Base-by-base conservation (phyloP, 2,329 filamentous ascomycete species). In the Colletotrichum higginsianum region DNA sequence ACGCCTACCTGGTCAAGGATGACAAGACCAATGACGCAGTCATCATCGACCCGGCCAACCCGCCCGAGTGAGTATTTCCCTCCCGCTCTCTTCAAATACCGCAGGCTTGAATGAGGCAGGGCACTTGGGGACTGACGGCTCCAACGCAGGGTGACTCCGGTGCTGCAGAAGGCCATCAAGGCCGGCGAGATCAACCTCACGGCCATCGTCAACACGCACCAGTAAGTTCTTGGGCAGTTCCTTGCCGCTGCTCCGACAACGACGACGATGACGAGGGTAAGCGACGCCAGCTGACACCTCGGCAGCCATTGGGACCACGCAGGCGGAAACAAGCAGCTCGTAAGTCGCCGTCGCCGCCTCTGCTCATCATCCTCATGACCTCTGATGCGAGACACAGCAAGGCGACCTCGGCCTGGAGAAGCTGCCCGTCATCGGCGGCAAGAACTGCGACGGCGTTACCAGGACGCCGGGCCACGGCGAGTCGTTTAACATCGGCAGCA, bases 121-220 rank as follows among this genome's bases (percentile, higher is more conserved):
- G 35, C 35, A 6, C 11, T 18, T 26, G 12, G 44, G 3, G 4
- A 44, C 42, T 7, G 35, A 52, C 26, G 5, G 61, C 63, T 55
- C 4, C 63, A 72, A 6, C 2, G 2, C 58, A 92, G 90, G 76
- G 89, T 92, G 57, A 82, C 85, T 0, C 90, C 90, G 0, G 82
- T 91, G 18, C 83, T 99, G 63, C 92, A 96, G 80, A 88, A 95
- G 75, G 91, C 93, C 71, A 92, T 94, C 7, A 83, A 90, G 50
- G 84, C 86, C 26, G 92, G 92, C 18, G 89, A 90, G 76, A 94
- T 98, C 79, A 95, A 97, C 76, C 84, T 99, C 73, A 95, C 89
- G 30, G 93, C 92, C 61, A 97, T 99, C 79, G 91, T 98, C 78
- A 99, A 99, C 80, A 99, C 96, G 2, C 96, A 99, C 79, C 96